Conservation (phyloP, 805 yeast species). For the Candida qinlingensis region DNA sequence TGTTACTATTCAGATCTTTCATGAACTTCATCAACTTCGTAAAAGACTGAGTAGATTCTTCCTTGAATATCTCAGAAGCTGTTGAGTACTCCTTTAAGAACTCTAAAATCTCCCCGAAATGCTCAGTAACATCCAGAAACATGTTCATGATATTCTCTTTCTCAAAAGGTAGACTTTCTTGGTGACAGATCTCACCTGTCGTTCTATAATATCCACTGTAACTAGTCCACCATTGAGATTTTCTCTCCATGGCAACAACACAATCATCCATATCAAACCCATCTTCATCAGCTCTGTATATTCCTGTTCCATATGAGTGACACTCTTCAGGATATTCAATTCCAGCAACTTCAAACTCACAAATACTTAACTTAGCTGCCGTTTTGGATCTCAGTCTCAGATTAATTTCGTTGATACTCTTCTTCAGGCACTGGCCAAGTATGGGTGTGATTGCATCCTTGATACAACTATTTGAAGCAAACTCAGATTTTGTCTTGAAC, state of each 20-base stretch:
- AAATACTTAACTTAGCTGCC: conserved; percentile 45
- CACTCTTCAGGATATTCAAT: conserved; percentile 28
- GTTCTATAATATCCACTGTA: conserved; percentile 61
- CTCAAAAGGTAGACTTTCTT: conserved; percentile 45
- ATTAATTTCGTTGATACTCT: conserved; percentile 35
- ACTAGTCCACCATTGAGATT: conserved; percentile 68
- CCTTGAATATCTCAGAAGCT: conserved; percentile 15
- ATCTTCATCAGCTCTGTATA: background rate
- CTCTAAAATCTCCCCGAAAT: conserved; percentile 20
- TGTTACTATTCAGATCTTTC: conserved; percentile 8
- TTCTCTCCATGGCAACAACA: conserved; percentile 34
- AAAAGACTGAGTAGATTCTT: conserved; percentile 12
- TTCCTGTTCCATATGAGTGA: conserved; percentile 7
- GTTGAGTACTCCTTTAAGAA: conserved; percentile 16
- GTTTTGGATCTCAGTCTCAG: conserved; percentile 30
- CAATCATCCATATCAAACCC: conserved; percentile 33
- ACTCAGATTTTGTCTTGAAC: conserved; percentile 8
- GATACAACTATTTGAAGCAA: conserved; percentile 28
- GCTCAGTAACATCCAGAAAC: conserved; percentile 42
- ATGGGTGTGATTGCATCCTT: conserved; percentile 36
- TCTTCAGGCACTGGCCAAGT: conserved; percentile 34
- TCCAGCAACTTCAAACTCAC: conserved; percentile 48
- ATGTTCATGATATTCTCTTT: conserved; percentile 43
- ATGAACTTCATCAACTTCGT: conserved; percentile 9
- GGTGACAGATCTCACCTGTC: conserved; percentile 47